Conservation (phyloP, 78 protist genomes). For the Dictyostelium firmibasis region DNA sequence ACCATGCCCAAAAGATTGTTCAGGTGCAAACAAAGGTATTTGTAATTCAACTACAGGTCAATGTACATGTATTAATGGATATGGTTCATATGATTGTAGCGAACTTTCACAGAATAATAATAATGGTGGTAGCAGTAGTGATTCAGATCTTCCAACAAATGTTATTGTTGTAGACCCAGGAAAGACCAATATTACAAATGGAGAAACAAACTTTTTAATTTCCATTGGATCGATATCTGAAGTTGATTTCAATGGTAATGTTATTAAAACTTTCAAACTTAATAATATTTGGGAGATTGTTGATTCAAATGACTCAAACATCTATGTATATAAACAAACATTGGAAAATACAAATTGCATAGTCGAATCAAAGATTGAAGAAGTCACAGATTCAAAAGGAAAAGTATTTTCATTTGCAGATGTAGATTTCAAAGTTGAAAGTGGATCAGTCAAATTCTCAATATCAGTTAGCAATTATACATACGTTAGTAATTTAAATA, state of each 20-base stretch:
- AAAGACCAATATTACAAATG: background rate
- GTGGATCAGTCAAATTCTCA: background rate
- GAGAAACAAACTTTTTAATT: background rate
- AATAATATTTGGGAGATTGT: background rate
- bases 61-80: background rate
- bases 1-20: background rate
- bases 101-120: background rate
- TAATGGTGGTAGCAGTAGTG: background rate
- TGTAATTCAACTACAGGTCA: background rate
- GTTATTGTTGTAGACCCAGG: background rate
- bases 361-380: background rate
- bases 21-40: background rate
- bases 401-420: background rate
- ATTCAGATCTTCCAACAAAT: background rate
- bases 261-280: background rate
- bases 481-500: background rate
- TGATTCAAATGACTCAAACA: background rate
- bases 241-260: background rate
- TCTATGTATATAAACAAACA: background rate
- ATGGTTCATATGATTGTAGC: background rate
- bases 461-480: background rate
- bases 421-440: background rate
- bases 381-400: background rate
- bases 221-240: background rate
- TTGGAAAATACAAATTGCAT: background rate